Conservation (phyloP, 345 rosid species). For the Euphorbia pulcherrima region DNA sequence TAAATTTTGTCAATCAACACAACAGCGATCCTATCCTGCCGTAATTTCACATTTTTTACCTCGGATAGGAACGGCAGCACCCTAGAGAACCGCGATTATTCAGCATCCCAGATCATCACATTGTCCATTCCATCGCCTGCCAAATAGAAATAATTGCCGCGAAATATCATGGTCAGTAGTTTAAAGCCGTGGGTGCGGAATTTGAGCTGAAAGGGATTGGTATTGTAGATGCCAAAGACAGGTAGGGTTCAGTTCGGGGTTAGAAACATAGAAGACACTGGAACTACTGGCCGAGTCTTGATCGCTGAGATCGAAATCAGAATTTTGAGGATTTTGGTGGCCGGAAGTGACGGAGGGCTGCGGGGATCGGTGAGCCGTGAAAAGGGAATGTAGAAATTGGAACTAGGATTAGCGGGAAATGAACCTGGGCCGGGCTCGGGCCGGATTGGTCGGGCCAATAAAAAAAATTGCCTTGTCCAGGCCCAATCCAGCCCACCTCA, state of each 20-base stretch:
- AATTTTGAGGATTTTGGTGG: not conserved
- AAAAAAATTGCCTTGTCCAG: too few species aligned
- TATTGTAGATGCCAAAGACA: slow-evolving; percentile 41
- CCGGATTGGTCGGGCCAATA: too few species aligned
- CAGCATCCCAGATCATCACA: slow-evolving; percentile 48
- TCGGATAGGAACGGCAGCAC: slow-evolving; percentile 42
- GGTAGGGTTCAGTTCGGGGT: not conserved
- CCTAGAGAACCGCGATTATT: slow-evolving; percentile 33
- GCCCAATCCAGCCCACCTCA: too few species aligned
- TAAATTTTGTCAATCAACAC: slow-evolving; percentile 33
- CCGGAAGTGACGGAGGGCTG: not conserved
- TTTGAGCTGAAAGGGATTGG: slow-evolving; percentile 38
- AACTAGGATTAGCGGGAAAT: too few species aligned
- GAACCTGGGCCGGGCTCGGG: too few species aligned
- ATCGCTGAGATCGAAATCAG: slow-evolving; percentile 8
- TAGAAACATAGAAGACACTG: not conserved
- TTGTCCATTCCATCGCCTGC: slow-evolving; percentile 34
- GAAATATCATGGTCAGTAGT: slow-evolving; percentile 37
- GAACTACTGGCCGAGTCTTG: slow-evolving; percentile 1
- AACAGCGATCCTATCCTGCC: slow-evolving; percentile 37
- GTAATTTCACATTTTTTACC: slow-evolving; percentile 36
- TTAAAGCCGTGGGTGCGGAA: slow-evolving; percentile 33
- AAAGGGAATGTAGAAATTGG: slow-evolving; percentile 5
- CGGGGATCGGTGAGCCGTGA: slow-evolving; percentile 4
- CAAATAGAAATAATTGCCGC: slow-evolving; percentile 33